These are phyloP conservation scores for Pholiota microspora DNA, from an alignment of 768 basidiomycete genomes.

Conservation along the genomic window DNA sequence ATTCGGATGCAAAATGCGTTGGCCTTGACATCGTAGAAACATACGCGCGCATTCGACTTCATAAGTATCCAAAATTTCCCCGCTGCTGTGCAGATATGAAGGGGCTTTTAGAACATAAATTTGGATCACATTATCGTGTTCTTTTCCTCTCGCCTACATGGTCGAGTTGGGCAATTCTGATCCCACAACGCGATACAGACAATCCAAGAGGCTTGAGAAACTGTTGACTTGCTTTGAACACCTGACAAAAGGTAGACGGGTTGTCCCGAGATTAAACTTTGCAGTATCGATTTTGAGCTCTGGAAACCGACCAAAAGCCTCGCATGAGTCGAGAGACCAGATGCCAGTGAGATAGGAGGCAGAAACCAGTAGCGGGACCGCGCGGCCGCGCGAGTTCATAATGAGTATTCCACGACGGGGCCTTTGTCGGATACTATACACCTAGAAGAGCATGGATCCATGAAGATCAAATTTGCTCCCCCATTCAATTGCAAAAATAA, in stretches of 20 bases:
- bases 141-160: background rate
- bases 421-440: conserved; percentile 17
- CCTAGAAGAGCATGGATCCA: background rate
- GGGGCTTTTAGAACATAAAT: background rate
- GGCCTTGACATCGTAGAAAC: too few species aligned
- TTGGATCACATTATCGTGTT: background rate
- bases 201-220: background rate
- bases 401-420: conserved; percentile 8
- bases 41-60: background rate
- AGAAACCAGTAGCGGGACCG: conserved; percentile 19
- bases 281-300: conserved; percentile 6
- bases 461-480: conserved; percentile 3
- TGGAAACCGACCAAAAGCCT: background rate
- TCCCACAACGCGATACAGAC: conserved; percentile 1
- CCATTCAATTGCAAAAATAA: conserved; percentile 17
- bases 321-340: background rate
- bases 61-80: background rate
- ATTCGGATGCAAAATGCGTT: too few species aligned
- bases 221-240: background rate
- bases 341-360: background rate
- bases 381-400: conserved; percentile 1
- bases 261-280: conserved; percentile 15
- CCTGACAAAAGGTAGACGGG: conserved; percentile 11
- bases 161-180: background rate
- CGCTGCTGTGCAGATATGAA: background rate